A percentile compares a stretch with the other conserved stretches of the same genome.
phyloP scores from a whole-genome alignment of 1,139 yeast species.

The Geotrichum carabidarum region DNA sequence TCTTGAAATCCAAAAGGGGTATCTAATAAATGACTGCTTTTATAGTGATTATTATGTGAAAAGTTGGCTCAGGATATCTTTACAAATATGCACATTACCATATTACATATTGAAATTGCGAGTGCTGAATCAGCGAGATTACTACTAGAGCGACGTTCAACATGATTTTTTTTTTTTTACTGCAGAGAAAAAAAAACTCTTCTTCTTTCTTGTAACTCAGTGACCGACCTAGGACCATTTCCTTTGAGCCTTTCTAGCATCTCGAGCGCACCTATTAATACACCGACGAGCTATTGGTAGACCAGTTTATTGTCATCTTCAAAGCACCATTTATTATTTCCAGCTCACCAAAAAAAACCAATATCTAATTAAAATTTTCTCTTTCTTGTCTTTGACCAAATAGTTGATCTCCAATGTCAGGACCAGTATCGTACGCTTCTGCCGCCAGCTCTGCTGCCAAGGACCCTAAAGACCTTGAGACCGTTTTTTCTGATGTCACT shows the following conservation, averaged over 20 bases:
- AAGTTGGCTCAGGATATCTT: background rate
- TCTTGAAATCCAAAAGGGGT: background rate
- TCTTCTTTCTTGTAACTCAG: background rate
- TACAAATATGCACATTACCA: background rate
- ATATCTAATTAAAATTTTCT: conserved; percentile 1
- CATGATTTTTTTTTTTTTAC: background rate
- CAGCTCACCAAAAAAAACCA: background rate
- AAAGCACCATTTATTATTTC: background rate
- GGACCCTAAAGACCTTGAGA: conserved; percentile 18
- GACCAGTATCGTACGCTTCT: conserved; percentile 33
- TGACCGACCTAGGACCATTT: background rate
- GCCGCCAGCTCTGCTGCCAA: conserved; percentile 28
- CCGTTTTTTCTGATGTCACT: conserved; percentile 17
- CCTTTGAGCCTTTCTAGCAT: background rate
- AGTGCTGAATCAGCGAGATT: too few species aligned
- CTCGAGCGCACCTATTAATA: too few species aligned
- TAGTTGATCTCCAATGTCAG: conserved; percentile 25
- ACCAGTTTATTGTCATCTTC: background rate
- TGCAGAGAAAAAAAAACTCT: background rate
- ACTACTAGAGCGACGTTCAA: too few species aligned
- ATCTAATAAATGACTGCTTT: background rate
- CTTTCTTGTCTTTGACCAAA: background rate
- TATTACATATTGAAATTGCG: too few species aligned
- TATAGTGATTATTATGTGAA: background rate
- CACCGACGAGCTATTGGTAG: background rate